phyloP scores from a whole-genome alignment of 352 stramenopile genomes.

The Stramenopiles sp. region DNA sequence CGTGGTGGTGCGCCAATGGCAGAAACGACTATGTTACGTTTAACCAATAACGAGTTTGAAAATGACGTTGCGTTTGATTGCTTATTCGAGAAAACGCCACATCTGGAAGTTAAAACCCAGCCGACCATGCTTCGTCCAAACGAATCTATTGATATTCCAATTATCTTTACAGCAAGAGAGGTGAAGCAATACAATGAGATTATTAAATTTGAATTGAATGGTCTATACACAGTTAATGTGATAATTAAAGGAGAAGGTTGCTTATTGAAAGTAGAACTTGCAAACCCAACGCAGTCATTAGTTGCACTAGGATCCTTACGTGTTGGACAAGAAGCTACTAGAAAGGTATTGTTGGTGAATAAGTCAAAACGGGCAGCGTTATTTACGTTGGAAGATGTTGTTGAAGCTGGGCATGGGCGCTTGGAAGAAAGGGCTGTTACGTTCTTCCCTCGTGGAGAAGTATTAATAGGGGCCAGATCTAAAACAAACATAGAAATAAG shows the following conservation, averaged over 20 bases:
- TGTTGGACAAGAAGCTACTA: constrained; percentile 42
- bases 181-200: constrained; percentile 51
- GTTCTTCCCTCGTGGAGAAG: constrained; percentile 36
- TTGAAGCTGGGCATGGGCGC: constrained; percentile 16
- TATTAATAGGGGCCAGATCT: constrained; percentile 48
- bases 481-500: constrained; percentile 41
- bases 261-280: constrained; percentile 52
- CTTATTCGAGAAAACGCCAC: constrained; percentile 55
- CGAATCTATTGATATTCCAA: constrained; percentile 43
- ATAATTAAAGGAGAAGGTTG: constrained; percentile 47
- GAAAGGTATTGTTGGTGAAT: constrained; percentile 56
- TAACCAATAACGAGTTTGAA: constrained; percentile 63
- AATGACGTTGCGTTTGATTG: constrained; percentile 59
- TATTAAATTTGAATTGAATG: constrained; percentile 69
- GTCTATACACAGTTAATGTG: constrained; percentile 45
- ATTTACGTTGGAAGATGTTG: constrained; percentile 28
- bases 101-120: constrained; percentile 52
- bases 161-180: constrained; percentile 59
- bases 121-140: constrained; percentile 51
- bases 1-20: constrained; percentile 28
- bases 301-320: constrained; percentile 54
- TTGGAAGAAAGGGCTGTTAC: constrained; percentile 30
- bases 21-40: constrained; percentile 35
- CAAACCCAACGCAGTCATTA: constrained; percentile 50
- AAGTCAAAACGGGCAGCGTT: constrained; percentile 43